Percentiles rank a stretch among this genome's conserved stretches.
Evolutionary conservation across 768 basidiomycete species (phyloP).

Genomic region (Clitopilus hobsonii): DNA sequence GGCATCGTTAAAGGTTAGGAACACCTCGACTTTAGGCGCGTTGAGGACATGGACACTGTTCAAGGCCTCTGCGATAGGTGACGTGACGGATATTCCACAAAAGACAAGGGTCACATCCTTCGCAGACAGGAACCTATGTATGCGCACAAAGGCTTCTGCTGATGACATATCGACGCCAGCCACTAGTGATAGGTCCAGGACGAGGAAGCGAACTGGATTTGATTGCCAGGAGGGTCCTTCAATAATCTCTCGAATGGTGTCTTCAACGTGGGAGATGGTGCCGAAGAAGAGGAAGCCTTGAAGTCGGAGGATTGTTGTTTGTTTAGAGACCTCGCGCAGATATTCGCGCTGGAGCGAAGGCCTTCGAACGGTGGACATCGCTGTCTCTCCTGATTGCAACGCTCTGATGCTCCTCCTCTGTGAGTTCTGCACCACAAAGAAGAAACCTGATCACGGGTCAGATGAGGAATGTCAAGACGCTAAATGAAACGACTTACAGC

Average conservation of each 20-base stretch:
- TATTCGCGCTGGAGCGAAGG: slow-evolving; percentile 86
- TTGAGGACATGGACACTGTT: slow-evolving; percentile 75
- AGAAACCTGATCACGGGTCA: slow-evolving; percentile 53
- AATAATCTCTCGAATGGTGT: slow-evolving; percentile 73
- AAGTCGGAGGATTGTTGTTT: slow-evolving; percentile 82
- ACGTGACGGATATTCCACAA: slow-evolving; percentile 71
- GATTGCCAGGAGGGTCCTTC: slow-evolving; percentile 65
- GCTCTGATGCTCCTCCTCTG: slow-evolving; percentile 80
- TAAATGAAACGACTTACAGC: slow-evolving; percentile 49
- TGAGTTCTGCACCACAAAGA: slow-evolving; percentile 97
- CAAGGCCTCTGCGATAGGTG: slow-evolving; percentile 67
- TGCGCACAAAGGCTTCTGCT: slow-evolving; percentile 90
- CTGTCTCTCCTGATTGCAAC: slow-evolving; percentile 76
- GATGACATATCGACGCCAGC: slow-evolving; percentile 92
- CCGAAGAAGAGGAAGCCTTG: slow-evolving; percentile 94
- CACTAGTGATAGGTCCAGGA: slow-evolving; percentile 83
- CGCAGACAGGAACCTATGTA: slow-evolving; percentile 74
- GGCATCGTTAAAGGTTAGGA: slow-evolving; percentile 80
- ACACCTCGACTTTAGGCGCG: slow-evolving; percentile 76
- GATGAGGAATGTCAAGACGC: background rate
- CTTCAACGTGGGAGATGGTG: slow-evolving; percentile 88
- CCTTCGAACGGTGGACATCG: slow-evolving; percentile 87
- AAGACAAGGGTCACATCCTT: slow-evolving; percentile 84
- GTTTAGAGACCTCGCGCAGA: slow-evolving; percentile 87
- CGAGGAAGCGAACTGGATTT: slow-evolving; percentile 83